These are phyloP conservation scores for Potentilla sterilis DNA, from an alignment of 306 rosid species.

Conservation along the genomic window DNA sequence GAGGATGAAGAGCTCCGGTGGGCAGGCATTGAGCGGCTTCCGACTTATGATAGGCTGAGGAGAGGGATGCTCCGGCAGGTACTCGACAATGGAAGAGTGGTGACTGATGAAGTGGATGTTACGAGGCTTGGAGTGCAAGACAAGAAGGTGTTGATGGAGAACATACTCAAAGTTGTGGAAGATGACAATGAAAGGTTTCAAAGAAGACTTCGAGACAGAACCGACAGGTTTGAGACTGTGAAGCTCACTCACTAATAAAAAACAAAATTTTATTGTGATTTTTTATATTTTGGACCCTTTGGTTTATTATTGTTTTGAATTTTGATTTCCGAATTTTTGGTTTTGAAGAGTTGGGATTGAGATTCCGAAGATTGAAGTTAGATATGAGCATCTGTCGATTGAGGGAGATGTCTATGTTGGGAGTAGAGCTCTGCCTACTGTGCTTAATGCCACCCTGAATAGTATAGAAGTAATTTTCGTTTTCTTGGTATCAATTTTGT, in stretches of 20 bases:
- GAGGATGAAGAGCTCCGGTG: constrained; percentile 71
- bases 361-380: constrained; percentile 73
- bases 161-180: constrained; percentile 48
- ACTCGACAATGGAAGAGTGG: constrained; percentile 47
- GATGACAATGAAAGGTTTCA: constrained; percentile 74
- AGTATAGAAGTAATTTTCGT: constrained; percentile 48
- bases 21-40: constrained; percentile 89
- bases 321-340: background rate
- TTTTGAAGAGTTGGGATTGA: constrained; percentile 64
- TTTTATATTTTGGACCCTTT: background rate
- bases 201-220: constrained; percentile 51
- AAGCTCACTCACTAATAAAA: background rate
- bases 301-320: background rate
- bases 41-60: constrained; percentile 71
- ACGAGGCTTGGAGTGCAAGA: constrained; percentile 45
- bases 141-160: constrained; percentile 52
- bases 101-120: constrained; percentile 56
- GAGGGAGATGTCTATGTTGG: constrained; percentile 86
- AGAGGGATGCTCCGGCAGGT: constrained; percentile 57
- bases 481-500: background rate
- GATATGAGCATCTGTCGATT: constrained; percentile 56
- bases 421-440: constrained; percentile 75
- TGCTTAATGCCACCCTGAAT: constrained; percentile 63
- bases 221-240: constrained; percentile 46
- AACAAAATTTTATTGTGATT: background rate